A percentile compares a stretch with the other conserved stretches of the same genome.
Evolutionary conservation across 1,284 basidiomycete species (phyloP).

Genomic region (Singerocomus inundabilis): DNA sequence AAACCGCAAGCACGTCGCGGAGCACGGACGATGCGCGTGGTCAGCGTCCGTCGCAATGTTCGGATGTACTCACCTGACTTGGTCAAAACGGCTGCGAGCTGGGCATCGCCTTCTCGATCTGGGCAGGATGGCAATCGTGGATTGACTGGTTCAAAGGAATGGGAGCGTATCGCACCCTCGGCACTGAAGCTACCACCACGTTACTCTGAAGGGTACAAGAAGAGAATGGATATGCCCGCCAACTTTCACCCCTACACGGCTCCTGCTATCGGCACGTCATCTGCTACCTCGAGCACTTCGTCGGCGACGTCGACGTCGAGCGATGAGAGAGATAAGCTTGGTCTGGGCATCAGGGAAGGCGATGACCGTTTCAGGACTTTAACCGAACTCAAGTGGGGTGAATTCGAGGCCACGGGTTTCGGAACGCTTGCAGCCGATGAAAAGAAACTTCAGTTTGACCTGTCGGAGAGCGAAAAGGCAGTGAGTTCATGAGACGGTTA

Average conservation of each 20-base stretch:
- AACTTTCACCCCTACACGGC: slow-evolving; percentile 56
- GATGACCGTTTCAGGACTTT: slow-evolving; percentile 75
- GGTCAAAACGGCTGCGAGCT: slow-evolving; percentile 67
- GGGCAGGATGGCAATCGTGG: slow-evolving; percentile 37
- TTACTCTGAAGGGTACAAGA: slow-evolving; percentile 70
- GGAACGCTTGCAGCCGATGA: slow-evolving; percentile 50
- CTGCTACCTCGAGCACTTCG: slow-evolving; percentile 30
- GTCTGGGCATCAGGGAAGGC: slow-evolving; percentile 37
- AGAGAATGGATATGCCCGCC: slow-evolving; percentile 63
- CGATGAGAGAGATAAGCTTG: slow-evolving; percentile 25
- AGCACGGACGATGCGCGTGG: slow-evolving; percentile 67
- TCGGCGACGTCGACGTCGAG: slow-evolving; percentile 32
- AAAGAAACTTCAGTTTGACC: slow-evolving; percentile 80
- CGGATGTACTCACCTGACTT: slow-evolving; percentile 81
- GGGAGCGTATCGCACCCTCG: slow-evolving; percentile 64
- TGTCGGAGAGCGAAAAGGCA: slow-evolving; percentile 80
- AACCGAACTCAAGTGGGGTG: slow-evolving; percentile 85
- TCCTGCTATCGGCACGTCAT: slow-evolving; percentile 19
- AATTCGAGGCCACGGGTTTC: slow-evolving; percentile 83
- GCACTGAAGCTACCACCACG: slow-evolving; percentile 53
- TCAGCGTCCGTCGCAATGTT: slow-evolving; percentile 74
- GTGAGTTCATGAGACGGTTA: slow-evolving; percentile 43
- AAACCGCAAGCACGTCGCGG: slow-evolving; percentile 64
- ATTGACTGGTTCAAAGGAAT: slow-evolving; percentile 62
- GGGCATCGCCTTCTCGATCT: slow-evolving; percentile 49